phyloP scores from a whole-genome alignment of 371 early-diverging fungal species.

The Aphelidium insulamus region DNA sequence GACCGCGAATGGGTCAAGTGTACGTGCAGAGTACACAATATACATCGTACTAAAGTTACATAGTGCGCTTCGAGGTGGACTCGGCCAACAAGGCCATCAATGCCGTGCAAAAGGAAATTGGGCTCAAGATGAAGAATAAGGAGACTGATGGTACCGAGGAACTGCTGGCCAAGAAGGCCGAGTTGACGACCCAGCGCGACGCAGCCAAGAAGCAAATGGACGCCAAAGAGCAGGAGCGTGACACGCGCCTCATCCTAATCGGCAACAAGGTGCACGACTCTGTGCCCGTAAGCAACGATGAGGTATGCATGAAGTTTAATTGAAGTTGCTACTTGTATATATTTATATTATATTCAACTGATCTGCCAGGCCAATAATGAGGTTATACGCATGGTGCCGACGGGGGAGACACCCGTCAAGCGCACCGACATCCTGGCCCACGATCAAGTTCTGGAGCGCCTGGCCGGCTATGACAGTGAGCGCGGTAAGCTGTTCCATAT shows the following conservation, averaged over 20 bases:
- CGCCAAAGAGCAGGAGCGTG: constrained; percentile 53
- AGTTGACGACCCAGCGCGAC: constrained; percentile 26
- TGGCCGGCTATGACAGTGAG: constrained; percentile 82
- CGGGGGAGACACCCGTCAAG: constrained; percentile 29
- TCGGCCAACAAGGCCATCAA: constrained; percentile 77
- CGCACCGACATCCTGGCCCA: constrained; percentile 56
- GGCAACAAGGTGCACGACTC: constrained; percentile 94
- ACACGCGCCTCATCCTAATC: constrained; percentile 36
- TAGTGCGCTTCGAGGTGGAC: constrained; percentile 67
- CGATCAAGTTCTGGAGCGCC: constrained; percentile 74
- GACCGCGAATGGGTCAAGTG: constrained; percentile 81
- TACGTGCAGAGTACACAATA: constrained; percentile 11
- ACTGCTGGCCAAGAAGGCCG: constrained; percentile 44
- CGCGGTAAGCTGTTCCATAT: constrained; percentile 37
- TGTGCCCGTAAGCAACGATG: constrained; percentile 72
- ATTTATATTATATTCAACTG: constrained; percentile 1
- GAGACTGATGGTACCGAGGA: constrained; percentile 47
- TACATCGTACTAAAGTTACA: not conserved
- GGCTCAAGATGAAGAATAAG: constrained; percentile 55
- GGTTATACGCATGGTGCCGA: constrained; percentile 39
- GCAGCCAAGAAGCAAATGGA: too few species aligned
- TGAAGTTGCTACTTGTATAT: not conserved
- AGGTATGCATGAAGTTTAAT: constrained; percentile 19
- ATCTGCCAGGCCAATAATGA: constrained; percentile 46
- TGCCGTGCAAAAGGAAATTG: constrained; percentile 76